A percentile compares a stretch with the other conserved stretches of the same genome.
phyloP scores from a whole-genome alignment of 345 rosid genomes.

The Stellera chamaejasme region DNA sequence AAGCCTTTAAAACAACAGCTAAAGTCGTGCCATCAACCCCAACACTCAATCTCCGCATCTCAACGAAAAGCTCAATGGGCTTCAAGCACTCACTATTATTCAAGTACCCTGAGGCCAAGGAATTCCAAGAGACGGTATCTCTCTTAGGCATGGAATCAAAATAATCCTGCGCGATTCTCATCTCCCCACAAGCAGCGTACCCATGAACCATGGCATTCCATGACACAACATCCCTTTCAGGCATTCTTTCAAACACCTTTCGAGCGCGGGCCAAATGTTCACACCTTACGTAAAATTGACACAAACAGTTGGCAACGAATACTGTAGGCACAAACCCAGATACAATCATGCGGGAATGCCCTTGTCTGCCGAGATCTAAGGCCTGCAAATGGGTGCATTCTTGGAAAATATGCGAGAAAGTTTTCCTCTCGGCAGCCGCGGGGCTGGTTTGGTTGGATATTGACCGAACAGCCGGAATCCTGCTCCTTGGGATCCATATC shows the following conservation, averaged over 20 bases:
- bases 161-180: slow-evolving; percentile 37
- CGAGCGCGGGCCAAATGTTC: slow-evolving; percentile 34
- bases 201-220: slow-evolving; percentile 66
- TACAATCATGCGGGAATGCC: slow-evolving; percentile 65
- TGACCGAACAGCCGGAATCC: slow-evolving; percentile 7
- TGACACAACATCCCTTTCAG: slow-evolving; percentile 53
- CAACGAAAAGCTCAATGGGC: slow-evolving; percentile 37
- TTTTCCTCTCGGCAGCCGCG: slow-evolving; percentile 15
- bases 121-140: slow-evolving; percentile 88
- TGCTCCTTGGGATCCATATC: slow-evolving; percentile 2
- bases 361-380: slow-evolving; percentile 54
- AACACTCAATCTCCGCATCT: slow-evolving; percentile 45
- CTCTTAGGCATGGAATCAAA: slow-evolving; percentile 54
- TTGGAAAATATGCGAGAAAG: slow-evolving; percentile 61
- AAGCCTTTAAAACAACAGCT: slow-evolving; percentile 55
- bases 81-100: slow-evolving; percentile 43
- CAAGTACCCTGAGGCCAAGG: slow-evolving; percentile 67
- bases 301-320: slow-evolving; percentile 67
- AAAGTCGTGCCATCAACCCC: slow-evolving; percentile 46
- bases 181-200: slow-evolving; percentile 38
- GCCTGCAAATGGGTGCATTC: slow-evolving; percentile 49
- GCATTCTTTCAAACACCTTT: slow-evolving; percentile 63
- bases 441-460: slow-evolving; percentile 26
- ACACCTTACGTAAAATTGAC: slow-evolving; percentile 50
- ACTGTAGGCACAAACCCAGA: slow-evolving; percentile 66